Conservation (phyloP, 345 rosid genomes). For the Carallia brachiata region DNA sequence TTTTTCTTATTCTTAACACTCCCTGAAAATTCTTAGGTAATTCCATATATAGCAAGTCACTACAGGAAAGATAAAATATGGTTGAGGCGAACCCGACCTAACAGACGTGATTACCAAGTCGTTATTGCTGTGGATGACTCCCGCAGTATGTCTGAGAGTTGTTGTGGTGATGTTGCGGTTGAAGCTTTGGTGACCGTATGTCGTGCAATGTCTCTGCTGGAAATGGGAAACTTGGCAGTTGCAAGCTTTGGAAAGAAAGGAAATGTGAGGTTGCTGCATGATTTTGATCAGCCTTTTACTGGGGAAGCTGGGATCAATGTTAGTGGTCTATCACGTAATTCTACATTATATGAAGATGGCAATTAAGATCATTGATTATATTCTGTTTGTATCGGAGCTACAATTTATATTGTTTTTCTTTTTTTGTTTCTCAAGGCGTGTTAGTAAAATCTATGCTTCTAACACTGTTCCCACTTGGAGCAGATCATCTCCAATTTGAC, state of each 20-base stretch:
- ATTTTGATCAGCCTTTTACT: constrained; percentile 82
- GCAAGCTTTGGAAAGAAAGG: constrained; percentile 89
- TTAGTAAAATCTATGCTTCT: background rate
- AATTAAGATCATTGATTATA: too few species aligned
- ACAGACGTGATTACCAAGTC: constrained; percentile 94
- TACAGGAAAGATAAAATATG: constrained; percentile 93
- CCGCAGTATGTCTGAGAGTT: constrained; percentile 82
- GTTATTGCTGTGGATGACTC: constrained; percentile 94
- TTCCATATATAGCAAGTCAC: constrained; percentile 93
- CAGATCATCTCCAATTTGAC: constrained; percentile 89
- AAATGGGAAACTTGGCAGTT: constrained; percentile 91
- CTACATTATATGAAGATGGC: background rate
- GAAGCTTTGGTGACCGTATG: constrained; percentile 92
- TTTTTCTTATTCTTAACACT: background rate
- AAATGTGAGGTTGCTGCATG: constrained; percentile 73
- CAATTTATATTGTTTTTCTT: background rate
- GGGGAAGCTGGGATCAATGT: constrained; percentile 86
- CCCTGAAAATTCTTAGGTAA: constrained; percentile 44
- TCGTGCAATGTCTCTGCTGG: constrained; percentile 88
- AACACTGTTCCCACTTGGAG: constrained; percentile 15
- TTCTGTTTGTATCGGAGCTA: too few species aligned
- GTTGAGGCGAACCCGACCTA: constrained; percentile 92
- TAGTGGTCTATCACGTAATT: constrained; percentile 14
- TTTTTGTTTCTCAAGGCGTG: background rate
- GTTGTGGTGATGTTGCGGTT: constrained; percentile 85